Evolutionary conservation across 495 filamentous ascomycete genomes (phyloP), one percentile per base, ranked within the genome.

Genomic region (Pseudoneurospora amorphoporcata): DNA sequence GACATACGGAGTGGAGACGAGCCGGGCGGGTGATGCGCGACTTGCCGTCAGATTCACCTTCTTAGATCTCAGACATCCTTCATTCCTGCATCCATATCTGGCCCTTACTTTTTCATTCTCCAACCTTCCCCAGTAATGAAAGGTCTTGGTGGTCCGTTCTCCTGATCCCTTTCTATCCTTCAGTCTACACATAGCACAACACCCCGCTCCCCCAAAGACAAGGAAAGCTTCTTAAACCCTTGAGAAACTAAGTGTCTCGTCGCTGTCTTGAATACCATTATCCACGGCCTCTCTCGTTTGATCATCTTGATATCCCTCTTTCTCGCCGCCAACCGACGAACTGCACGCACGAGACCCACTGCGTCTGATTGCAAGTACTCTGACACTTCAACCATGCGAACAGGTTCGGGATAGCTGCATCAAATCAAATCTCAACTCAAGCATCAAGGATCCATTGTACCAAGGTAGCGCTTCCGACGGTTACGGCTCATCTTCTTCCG

Each of bases 391-490:
- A 17, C 76, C 76, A 81, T 82, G 81, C 82, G 81, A 85, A 85
- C 83, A 84, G 83, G 81, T 83, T 83, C 81, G 77, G 84, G 84
- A 78, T 84, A 81, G 78, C 82, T 82, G 83, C 84, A 85, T 83
- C 80, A 79, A 75, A 81, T 78, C 79, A 75, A 79, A 75, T 75
- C 71, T 76, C 72, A 75, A 75, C 70, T 75, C 75, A 72, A 65
- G 53, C 53, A 35, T 35, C 53, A 65, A 65, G 29, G 29, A 65
- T 65, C 17, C 23, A 65, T 2, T 29, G 23, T 65, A 65, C 53
- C 53, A 65, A 65, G 53, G 53, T 65, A 65, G 29, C 53, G 53
- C 53, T 32, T 65, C 53, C 53, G 53, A 71, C 41, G 14, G 72
- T 75, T 75, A 75, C 79, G 77, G 79, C 78, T 72, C 45, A 40